Base-by-base conservation (phyloP, 108 stramenopile genomes). In the Skeletonema grethae region DNA sequence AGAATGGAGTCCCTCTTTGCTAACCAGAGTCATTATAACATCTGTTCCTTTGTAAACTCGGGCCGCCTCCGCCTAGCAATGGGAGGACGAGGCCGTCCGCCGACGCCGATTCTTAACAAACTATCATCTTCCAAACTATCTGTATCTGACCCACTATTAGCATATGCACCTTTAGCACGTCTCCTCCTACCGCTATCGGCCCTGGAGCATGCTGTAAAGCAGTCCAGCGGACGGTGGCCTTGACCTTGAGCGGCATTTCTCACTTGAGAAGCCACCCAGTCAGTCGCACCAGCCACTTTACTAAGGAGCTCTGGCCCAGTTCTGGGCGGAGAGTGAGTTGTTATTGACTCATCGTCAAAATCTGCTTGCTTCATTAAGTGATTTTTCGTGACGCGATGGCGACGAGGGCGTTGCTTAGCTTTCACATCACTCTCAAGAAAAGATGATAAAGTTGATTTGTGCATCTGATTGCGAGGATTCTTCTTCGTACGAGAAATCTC, bases 331-430 rank as follows among this genome's bases (percentile, higher is more conserved):
- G 67, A 57, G 20, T 57, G 57, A 31, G 67, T 76, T 18, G 75
- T 76, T 50, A 76, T 63, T 1, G 67, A 63, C 22, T 69, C 75
- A 61, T 76, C 75, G 20, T 76, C 75, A 63, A 76, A 76, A 56
- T 76, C 75, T 5, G 67, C 75, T 25, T 68, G 67, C 29, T 76
- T 67, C 30, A 63, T 76, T 28, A 69, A 61, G 56, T 61, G 75
- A n/a, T 43, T 43, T 43, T 43, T 43, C 3, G 41, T 43, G 15
- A 43, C 41, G 41, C 15, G 41, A n/a, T 43, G 41, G 15, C 41
- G 41, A 15, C 41, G 41, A 43, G 13, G 4, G 15, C 15, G 41
- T 15, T 43, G 41, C 10, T 43, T 43, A n/a, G 41, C 13, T 43
- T 43, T 43, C 41, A 43, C 5, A 43, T 43, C 41, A 15, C 41